Conservation (phyloP, 176 grass and related monocot species). For the Dendrocalamus sinicus region DNA sequence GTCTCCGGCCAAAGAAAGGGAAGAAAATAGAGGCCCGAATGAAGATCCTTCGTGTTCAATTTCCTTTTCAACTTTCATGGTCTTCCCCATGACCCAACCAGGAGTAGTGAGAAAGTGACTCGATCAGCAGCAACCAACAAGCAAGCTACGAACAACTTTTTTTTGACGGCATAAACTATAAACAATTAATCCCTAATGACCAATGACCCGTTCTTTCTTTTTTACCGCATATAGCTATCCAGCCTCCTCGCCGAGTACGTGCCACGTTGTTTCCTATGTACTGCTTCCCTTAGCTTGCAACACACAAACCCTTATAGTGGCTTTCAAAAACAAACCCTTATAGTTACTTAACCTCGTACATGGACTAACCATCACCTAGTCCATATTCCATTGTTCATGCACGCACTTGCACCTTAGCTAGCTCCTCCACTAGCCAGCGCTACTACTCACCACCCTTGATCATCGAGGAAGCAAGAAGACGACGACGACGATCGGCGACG, state of each 20-base stretch:
- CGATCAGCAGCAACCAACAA: slow-evolving; percentile 34
- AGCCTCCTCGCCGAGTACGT: slow-evolving; percentile 6
- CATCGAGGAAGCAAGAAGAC: background rate
- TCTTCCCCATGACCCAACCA: slow-evolving; percentile 56
- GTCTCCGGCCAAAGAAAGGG: slow-evolving; percentile 35
- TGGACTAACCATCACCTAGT: background rate
- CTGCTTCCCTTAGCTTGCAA: background rate
- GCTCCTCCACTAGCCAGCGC: background rate
- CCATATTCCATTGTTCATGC: slow-evolving; percentile 21
- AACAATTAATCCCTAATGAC: slow-evolving; percentile 20
- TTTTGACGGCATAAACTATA: background rate
- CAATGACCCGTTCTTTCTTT: slow-evolving; percentile 49
- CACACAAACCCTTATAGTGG: background rate
- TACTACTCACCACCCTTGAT: background rate
- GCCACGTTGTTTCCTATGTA: slow-evolving; percentile 47
- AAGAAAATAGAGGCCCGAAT: slow-evolving; percentile 10
- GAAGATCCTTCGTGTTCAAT: slow-evolving; percentile 59
- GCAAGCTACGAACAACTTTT: background rate
- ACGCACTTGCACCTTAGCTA: slow-evolving; percentile 19
- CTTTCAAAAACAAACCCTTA: background rate
- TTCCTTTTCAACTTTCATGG: slow-evolving; percentile 52
- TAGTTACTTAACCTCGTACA: background rate
- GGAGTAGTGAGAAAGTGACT: slow-evolving; percentile 45
- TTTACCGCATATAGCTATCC: background rate
- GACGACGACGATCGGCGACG: background rate